Base-by-base conservation (phyloP, 1,139 yeast genomes). In the Torulaspora pretoriensis region DNA sequence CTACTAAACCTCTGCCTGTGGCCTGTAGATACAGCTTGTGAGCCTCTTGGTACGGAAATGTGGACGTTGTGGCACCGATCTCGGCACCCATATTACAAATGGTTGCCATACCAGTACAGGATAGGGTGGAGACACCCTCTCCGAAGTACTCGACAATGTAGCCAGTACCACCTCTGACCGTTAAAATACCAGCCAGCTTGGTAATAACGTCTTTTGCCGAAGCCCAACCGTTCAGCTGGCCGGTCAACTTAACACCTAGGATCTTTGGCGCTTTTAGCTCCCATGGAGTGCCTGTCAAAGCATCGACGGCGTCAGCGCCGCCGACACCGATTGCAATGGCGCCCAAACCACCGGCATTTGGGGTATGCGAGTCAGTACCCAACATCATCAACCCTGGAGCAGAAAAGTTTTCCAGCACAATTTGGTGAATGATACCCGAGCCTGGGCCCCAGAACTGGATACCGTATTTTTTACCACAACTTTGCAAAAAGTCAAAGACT, bases 81-180 rank as follows among this genome's bases (percentile, higher is more conserved):
- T 92, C 98, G 45, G 98, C 98, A 63, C 98, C 98, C 98, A 92
- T 92, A 69, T 92, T 92, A 76, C 97, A 90, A 61, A 92, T 90
- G 47, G 98, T 92, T 43, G 95, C 98, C 98, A 92, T 92, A 71
- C 98, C 98, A 14, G 98, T 92, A 71, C 96, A 88, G 26, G 95
- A 83, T 52, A 92, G 75, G 29, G 82, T 69, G 53, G 80, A 69
- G 16, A 90, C 96, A 68, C 98, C 98, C 49, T 83, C 89, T 51
- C 98, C 98, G 59, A 87, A 88, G 71, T 92, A 92, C 69, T 92
- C 98, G 41, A 92, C 89, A 58, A 92, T 88, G 69, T 71, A 85
- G 44, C 97, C 97, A 40, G 98, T 92, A 66, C 98, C 98, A 63
- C 98, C 98, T 72, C 95, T 81, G 41, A 92, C 98, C 25, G 97